Evolutionary conservation across 164 flowering plant genomes (phyloP).

Genomic region (Santalum album): DNA sequence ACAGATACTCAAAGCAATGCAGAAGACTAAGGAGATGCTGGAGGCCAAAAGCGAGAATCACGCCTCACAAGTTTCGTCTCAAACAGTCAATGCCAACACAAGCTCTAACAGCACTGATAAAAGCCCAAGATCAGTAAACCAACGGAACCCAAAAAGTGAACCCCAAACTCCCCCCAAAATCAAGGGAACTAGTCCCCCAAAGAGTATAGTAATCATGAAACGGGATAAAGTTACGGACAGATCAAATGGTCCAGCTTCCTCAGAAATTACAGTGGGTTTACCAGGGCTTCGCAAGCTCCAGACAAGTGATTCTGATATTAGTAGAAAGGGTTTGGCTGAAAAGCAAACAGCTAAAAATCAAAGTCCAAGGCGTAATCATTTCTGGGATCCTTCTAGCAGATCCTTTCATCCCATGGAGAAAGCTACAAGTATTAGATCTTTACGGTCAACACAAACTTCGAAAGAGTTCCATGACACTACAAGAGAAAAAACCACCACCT

Average conservation of each 20-base stretch:
- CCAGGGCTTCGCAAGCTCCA: constrained; percentile 22
- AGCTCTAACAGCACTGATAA: constrained; percentile 16
- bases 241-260: constrained; percentile 18
- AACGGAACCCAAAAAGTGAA: constrained; percentile 12
- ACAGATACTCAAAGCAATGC: constrained; percentile 88
- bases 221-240: constrained; percentile 32
- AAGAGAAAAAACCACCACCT: constrained; percentile 9
- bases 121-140: constrained; percentile 18
- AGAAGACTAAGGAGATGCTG: constrained; percentile 32
- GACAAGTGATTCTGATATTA: constrained; percentile 13
- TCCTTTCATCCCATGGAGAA: constrained; percentile 10
- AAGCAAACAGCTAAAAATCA: constrained; percentile 21
- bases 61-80: constrained; percentile 16
- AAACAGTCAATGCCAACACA: constrained; percentile 17
- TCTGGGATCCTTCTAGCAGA: constrained; percentile 10
- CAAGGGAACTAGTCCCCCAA: constrained; percentile 22
- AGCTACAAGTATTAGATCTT: constrained; percentile 6
- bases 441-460: constrained; percentile 14
- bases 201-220: constrained; percentile 35
- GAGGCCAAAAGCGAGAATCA: constrained; percentile 34
- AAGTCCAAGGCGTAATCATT: constrained; percentile 14
- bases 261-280: constrained; percentile 10
- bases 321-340: constrained; percentile 14
- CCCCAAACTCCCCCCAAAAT: constrained; percentile 12
- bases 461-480: constrained; percentile 9